phyloP scores from a whole-genome alignment of 345 rosid genomes.

The Eucalyptus erythrocorys region DNA sequence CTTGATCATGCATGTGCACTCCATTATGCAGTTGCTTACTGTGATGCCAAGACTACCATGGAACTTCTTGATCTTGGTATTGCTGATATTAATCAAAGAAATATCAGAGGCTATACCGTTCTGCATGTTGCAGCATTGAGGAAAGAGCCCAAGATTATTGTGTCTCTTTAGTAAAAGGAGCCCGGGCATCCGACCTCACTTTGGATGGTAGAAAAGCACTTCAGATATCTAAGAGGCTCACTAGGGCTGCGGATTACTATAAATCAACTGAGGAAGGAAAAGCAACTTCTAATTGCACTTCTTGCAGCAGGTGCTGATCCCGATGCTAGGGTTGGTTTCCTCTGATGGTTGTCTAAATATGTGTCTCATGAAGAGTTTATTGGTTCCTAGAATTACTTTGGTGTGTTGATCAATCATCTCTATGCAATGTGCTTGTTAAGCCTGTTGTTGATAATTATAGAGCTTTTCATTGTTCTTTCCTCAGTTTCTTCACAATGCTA shows the following conservation, averaged over 20 bases:
- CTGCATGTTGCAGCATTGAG: slow-evolving; percentile 76
- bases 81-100: slow-evolving; percentile 52
- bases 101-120: slow-evolving; percentile 59
- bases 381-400: not conserved
- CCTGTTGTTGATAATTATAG: not conserved
- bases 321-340: slow-evolving; percentile 79
- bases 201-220: slow-evolving; percentile 70
- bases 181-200: slow-evolving; percentile 50
- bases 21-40: slow-evolving; percentile 74
- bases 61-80: slow-evolving; percentile 72
- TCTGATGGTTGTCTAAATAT: not conserved
- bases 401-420: not conserved
- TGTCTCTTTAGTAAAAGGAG: slow-evolving; percentile 73
- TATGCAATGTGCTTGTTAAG: not conserved
- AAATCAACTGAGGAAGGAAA: slow-evolving; percentile 43
- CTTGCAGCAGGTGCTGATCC: slow-evolving; percentile 94
- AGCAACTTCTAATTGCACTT: slow-evolving; percentile 47
- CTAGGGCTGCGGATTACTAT: slow-evolving; percentile 44
- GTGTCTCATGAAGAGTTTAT: not conserved
- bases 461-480: not conserved
- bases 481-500: not conserved
- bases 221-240: slow-evolving; percentile 51
- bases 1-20: slow-evolving; percentile 67
- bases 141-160: slow-evolving; percentile 71
- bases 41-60: slow-evolving; percentile 58